Conservation (phyloP, 768 basidiomycete genomes). For the Pisolithus orientalis region DNA sequence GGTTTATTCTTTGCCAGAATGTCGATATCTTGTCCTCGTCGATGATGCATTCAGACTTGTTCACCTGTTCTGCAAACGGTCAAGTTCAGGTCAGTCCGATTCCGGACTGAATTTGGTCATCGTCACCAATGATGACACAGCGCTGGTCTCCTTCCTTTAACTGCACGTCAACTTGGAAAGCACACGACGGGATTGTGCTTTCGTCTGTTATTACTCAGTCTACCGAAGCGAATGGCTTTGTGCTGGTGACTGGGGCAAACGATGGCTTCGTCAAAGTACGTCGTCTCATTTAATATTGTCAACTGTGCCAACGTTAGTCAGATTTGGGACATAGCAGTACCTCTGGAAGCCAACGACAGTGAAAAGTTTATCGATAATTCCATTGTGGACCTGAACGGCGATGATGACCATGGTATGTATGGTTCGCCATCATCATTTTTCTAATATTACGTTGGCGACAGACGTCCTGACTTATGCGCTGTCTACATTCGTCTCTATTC, state of each 20-base stretch:
- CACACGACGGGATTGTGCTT: conserved; percentile 76
- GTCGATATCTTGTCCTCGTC: conserved; percentile 81
- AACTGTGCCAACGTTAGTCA: conserved; percentile 14
- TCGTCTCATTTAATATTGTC: background rate
- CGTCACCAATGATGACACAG: conserved; percentile 28
- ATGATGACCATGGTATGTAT: conserved; percentile 17
- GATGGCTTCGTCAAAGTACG: conserved; percentile 79
- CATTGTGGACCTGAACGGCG: conserved; percentile 6
- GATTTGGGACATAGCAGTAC: conserved; percentile 51
- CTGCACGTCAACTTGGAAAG: conserved; percentile 76
- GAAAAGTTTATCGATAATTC: background rate
- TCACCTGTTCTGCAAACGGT: conserved; percentile 62
- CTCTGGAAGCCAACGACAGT: background rate
- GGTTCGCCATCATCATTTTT: background rate
- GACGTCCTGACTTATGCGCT: conserved; percentile 77
- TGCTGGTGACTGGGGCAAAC: conserved; percentile 74
- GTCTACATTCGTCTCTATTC: conserved; percentile 81
- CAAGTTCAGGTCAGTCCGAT: conserved; percentile 53
- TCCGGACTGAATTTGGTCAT: background rate
- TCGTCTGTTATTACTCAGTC: conserved; percentile 60
- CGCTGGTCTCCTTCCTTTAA: conserved; percentile 83
- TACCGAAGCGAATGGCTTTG: conserved; percentile 14
- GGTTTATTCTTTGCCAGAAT: conserved; percentile 34
- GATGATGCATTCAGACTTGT: conserved; percentile 56
- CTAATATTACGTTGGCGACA: conserved; percentile 14